Percentiles rank a stretch among this genome's conserved stretches.
These are phyloP conservation scores for Mycena sanguinolenta DNA, from an alignment of 768 basidiomycete genomes.

Conservation along the genomic window DNA sequence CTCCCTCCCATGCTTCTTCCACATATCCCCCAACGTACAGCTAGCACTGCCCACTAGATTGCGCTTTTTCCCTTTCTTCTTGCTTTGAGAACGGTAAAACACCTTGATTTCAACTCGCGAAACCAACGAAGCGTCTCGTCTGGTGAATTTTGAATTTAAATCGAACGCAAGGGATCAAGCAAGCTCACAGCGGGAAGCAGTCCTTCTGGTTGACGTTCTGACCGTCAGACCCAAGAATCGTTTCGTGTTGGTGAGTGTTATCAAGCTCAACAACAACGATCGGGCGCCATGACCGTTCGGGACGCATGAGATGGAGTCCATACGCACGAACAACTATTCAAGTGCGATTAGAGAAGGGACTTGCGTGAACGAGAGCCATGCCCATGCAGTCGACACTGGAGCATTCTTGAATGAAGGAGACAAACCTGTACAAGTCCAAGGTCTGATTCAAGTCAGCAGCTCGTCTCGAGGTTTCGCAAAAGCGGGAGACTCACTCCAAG, in stretches of 20 bases:
- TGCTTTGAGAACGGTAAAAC: slow-evolving; percentile 70
- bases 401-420: neutral
- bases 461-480: neutral
- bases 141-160: slow-evolving; percentile 38
- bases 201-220: slow-evolving; percentile 77
- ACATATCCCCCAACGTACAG: slow-evolving; percentile 66
- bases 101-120: slow-evolving; percentile 67
- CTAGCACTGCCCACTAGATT: slow-evolving; percentile 66
- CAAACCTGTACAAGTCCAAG: slow-evolving; percentile 34
- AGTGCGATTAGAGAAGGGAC: no score
- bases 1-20: slow-evolving; percentile 61
- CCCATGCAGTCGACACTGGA: neutral
- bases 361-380: no score
- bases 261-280: slow-evolving; percentile 71
- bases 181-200: slow-evolving; percentile 65
- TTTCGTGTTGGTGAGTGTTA: slow-evolving; percentile 65
- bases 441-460: slow-evolving; percentile 21
- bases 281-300: slow-evolving; percentile 77
- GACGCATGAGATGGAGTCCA: slow-evolving; percentile 63
- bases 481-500: slow-evolving; percentile 11
- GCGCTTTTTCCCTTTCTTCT: slow-evolving; percentile 72
- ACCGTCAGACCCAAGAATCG: slow-evolving; percentile 74
- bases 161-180: neutral
- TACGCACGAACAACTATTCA: slow-evolving; percentile 56
- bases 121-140: slow-evolving; percentile 52